A percentile compares a stretch with the other conserved stretches of the same genome.
phyloP scores from a whole-genome alignment of 345 rosid genomes.

The Excoecaria agallocha region DNA sequence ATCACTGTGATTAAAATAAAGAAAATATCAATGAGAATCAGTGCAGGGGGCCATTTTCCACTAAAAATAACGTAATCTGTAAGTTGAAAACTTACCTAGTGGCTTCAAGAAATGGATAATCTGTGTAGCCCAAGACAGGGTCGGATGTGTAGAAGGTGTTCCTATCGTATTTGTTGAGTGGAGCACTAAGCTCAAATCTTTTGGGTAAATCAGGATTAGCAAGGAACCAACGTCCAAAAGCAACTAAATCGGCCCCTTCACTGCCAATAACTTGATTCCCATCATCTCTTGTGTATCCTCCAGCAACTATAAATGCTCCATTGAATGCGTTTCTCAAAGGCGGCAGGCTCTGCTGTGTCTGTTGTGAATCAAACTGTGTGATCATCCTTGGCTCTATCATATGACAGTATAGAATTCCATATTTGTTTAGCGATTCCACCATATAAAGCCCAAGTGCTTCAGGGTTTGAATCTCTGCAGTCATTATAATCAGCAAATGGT shows the following conservation, averaged over 20 bases:
- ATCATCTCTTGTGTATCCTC: slow-evolving; percentile 38
- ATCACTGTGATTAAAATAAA: no score
- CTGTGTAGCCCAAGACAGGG: neutral
- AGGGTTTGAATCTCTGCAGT: slow-evolving; percentile 28
- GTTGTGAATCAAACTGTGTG: slow-evolving; percentile 21
- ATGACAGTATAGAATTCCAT: slow-evolving; percentile 35
- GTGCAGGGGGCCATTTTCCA: no score
- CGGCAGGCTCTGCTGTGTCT: slow-evolving; percentile 21
- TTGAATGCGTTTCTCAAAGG: slow-evolving; percentile 39
- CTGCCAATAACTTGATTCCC: slow-evolving; percentile 30
- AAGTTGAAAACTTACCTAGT: no score
- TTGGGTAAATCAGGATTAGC: slow-evolving; percentile 14
- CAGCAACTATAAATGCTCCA: slow-evolving; percentile 40
- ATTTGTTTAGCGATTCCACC: slow-evolving; percentile 20
- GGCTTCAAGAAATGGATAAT: neutral
- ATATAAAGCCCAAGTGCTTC: slow-evolving; percentile 28
- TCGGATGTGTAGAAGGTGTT: slow-evolving; percentile 6
- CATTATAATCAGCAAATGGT: slow-evolving; percentile 22
- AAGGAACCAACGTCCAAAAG: slow-evolving; percentile 16
- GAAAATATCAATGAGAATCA: no score
- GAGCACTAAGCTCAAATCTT: slow-evolving; percentile 2
- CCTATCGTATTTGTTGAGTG: neutral
- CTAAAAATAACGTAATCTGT: no score
- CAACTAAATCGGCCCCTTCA: slow-evolving; percentile 31
- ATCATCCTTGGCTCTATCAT: slow-evolving; percentile 47